Evolutionary conservation across 169 alveolate genomes (phyloP).

Genomic region (Pseudocohnilembus persalinus): DNA sequence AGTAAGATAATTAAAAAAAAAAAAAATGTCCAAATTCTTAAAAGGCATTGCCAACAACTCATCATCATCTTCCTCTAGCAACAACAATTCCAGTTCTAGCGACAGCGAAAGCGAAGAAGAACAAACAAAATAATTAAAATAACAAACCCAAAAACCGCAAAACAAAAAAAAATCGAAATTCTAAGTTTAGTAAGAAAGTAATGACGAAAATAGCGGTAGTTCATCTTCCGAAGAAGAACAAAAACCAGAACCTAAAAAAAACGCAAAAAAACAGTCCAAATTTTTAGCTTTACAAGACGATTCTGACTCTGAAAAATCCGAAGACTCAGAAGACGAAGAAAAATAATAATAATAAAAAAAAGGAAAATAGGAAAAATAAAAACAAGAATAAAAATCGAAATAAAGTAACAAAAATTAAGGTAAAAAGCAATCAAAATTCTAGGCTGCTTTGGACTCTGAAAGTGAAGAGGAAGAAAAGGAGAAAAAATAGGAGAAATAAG

Average conservation of each 20-base stretch:
- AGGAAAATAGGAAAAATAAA: not conserved
- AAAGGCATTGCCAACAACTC: no score
- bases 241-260: not conserved
- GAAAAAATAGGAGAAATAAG: conserved; percentile 37
- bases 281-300: not conserved
- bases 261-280: not conserved
- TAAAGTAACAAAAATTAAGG: not conserved
- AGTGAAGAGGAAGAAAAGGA: conserved; percentile 48
- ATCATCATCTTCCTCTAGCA: no score
- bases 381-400: not conserved
- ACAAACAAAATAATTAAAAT: no score
- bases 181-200: not conserved
- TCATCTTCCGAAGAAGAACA: not conserved
- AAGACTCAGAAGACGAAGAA: not conserved
- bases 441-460: conserved; percentile 43
- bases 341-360: no score
- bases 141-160: not conserved
- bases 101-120: no score
- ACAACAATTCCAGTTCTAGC: no score
- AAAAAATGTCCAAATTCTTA: not conserved
- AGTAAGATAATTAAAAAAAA: no score
- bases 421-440: conserved; percentile 8
- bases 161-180: not conserved
- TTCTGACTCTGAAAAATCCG: not conserved
- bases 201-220: not conserved